Evolutionary conservation across 306 rosid genomes (phyloP).

Genomic region (Rubus idaeus): DNA sequence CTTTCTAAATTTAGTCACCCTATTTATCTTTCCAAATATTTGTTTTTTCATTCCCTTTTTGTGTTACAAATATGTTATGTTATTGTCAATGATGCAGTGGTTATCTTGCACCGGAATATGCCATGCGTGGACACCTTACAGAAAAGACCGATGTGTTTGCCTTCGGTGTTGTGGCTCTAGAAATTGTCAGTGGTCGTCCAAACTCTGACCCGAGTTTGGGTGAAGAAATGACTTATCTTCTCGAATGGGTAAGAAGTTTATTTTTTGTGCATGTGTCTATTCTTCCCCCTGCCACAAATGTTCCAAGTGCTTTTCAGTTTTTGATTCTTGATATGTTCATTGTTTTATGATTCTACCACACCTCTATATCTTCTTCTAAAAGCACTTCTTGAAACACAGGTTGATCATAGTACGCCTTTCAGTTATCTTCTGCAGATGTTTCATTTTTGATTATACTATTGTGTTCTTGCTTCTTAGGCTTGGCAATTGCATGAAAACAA

Average conservation of each 20-base stretch:
- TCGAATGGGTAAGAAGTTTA: constrained; percentile 58
- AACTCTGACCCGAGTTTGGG: constrained; percentile 58
- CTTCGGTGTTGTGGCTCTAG: constrained; percentile 76
- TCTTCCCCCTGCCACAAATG: neutral
- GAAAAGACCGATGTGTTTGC: constrained; percentile 85
- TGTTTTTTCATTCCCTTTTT: neutral
- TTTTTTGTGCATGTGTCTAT: neutral
- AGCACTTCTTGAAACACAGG: too few species aligned
- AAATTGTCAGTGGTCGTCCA: constrained; percentile 68
- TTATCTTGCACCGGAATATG: constrained; percentile 84
- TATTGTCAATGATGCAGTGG: constrained; percentile 45
- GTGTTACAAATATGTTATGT: constrained; percentile 2
- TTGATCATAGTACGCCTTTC: too few species aligned
- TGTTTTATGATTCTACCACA: too few species aligned
- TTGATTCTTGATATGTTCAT: too few species aligned
- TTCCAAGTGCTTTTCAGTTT: neutral
- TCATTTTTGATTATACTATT: neutral
- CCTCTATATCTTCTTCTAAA: too few species aligned
- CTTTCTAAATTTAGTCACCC: constrained; percentile 1
- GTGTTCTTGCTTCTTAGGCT: constrained; percentile 39
- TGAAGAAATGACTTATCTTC: constrained; percentile 58
- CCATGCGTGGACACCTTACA: constrained; percentile 84
- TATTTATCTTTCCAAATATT: neutral
- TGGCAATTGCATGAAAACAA: constrained; percentile 62
- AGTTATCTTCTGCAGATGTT: too few species aligned